Evolutionary conservation across 345 rosid species (phyloP).

Genomic region (Salix dunnii): DNA sequence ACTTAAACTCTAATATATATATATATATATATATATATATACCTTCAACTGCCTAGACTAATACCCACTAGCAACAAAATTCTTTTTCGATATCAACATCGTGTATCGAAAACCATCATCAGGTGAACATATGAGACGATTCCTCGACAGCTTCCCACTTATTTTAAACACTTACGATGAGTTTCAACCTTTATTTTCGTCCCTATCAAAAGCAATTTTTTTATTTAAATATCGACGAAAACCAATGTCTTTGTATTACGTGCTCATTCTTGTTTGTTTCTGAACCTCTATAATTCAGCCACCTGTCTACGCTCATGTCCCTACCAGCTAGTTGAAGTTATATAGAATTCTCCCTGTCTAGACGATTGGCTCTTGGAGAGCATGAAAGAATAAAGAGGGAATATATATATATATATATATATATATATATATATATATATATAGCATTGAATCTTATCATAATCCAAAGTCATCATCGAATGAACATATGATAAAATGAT

Average conservation of each 20-base stretch:
- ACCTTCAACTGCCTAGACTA: too few relatives aligned
- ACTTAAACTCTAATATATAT: too few relatives aligned
- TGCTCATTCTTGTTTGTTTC: not conserved
- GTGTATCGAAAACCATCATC: not conserved
- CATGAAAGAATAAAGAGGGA: not conserved
- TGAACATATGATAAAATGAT: too few relatives aligned
- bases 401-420: not conserved
- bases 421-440: too few relatives aligned
- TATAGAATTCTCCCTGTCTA: not conserved
- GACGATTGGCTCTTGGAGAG: not conserved
- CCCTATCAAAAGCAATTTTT: constrained; percentile 23
- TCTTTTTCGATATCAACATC: not conserved
- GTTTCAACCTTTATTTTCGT: not conserved
- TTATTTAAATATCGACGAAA: constrained; percentile 9
- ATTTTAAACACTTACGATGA: constrained; percentile 7
- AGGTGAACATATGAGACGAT: not conserved
- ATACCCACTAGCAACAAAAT: too few relatives aligned
- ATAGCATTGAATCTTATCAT: too few relatives aligned
- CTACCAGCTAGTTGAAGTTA: not conserved
- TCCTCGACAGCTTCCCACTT: not conserved
- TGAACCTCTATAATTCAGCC: constrained; percentile 20
- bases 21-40: too few relatives aligned
- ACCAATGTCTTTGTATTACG: not conserved
- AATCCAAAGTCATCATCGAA: too few relatives aligned
- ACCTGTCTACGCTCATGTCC: constrained; percentile 15